These are phyloP conservation scores for Sorghum bicolor DNA, from an alignment of 176 grass and related monocot genomes.

Conservation along the genomic window Sorghum_bicolor_NCBIv3 NC_012872.2:1968501-1969000, in stretches of 20 bases:
- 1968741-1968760: background rate
- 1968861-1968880: too few relatives aligned
- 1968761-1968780: background rate
- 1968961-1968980: background rate
- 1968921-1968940: too few relatives aligned
- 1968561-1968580: background rate
- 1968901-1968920: background rate
- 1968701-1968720: background rate
- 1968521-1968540: background rate
- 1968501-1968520: background rate
- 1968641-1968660: too few relatives aligned
- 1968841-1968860: background rate
- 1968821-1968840: background rate
- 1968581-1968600: background rate
- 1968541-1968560: background rate
- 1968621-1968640: background rate
- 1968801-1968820: background rate
- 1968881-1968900: background rate
- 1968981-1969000: background rate
- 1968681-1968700: background rate
- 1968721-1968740: background rate
- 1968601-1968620: background rate
- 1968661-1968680: background rate
- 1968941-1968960: background rate
- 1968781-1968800: background rate